Percentiles rank a stretch among this genome's conserved stretches.
Evolutionary conservation across 2,329 filamentous ascomycete species (phyloP).

Genomic region (Fusarium xyrophilum): DNA sequence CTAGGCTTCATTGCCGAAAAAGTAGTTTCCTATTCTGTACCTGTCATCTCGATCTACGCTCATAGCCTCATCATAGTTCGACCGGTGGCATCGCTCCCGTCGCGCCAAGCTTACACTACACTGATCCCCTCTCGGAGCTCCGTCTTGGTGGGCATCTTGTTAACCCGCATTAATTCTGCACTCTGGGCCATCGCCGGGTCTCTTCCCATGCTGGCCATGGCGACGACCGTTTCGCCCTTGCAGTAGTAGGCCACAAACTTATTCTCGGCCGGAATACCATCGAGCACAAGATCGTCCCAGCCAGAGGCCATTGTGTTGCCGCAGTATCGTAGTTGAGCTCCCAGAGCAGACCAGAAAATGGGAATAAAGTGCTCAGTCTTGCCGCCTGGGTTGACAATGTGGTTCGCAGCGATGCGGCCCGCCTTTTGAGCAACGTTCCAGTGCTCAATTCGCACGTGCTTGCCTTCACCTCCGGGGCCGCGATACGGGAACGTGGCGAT

Average conservation of each 20-base stretch:
- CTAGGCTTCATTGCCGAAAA: constrained; percentile 3
- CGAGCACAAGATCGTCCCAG: constrained; percentile 84
- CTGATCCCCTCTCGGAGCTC: constrained; percentile 71
- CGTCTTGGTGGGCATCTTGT: constrained; percentile 82
- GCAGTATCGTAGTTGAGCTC: constrained; percentile 89
- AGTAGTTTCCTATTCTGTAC: constrained; percentile 18
- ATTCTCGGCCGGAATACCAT: constrained; percentile 76
- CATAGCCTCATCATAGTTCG: constrained; percentile 11
- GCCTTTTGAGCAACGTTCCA: constrained; percentile 98
- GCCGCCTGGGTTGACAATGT: constrained; percentile 72
- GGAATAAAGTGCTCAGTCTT: constrained; percentile 80
- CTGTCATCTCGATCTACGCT: constrained; percentile 23
- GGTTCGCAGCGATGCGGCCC: constrained; percentile 78
- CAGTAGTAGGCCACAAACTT: constrained; percentile 92
- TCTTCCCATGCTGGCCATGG: constrained; percentile 87
- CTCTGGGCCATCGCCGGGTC: constrained; percentile 86
- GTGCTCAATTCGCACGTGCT: constrained; percentile 85
- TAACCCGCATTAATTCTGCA: constrained; percentile 82
- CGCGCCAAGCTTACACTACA: constrained; percentile 51
- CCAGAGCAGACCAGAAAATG: constrained; percentile 95
- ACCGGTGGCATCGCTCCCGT: constrained; percentile 15
- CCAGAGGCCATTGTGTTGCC: constrained; percentile 77
- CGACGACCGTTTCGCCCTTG: constrained; percentile 84
- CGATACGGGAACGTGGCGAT: constrained; percentile 95
- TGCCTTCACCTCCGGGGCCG: constrained; percentile 81